Evolutionary conservation across 805 yeast species (phyloP), one percentile per base, ranked within the genome.

Genomic region (Maudiozyma barnettii): DNA sequence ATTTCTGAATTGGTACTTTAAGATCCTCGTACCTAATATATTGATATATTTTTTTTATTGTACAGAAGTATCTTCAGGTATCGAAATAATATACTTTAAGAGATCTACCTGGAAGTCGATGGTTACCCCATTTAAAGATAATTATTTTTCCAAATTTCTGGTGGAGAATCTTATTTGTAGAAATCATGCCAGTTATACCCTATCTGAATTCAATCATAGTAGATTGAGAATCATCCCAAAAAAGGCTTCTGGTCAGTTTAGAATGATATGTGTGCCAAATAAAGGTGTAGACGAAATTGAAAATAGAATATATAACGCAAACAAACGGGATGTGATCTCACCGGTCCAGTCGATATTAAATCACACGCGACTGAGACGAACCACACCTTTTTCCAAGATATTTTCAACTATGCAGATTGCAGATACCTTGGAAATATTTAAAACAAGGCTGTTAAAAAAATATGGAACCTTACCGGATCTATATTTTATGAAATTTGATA

Each of bases 401-500:
- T 53, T 57, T 39, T 75, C 86, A 0, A 64, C 71, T 0, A 53
- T 60, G 19, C 81, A 80, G 37, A 68, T 82, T 10, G 69, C 78
- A 1, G 43, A 50, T 0, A 50, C 56, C 3, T 50, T 83, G 0
- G 49, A 59, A 6, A 35, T 54, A 0, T 84, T 70, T 54, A 75
- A 71, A 45, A 40, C 45, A 1, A 26, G 30, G 0, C 52, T 71
- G 0, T 6, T 56, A 1, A 29, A 45, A 4, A 46, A 51, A 9
- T 45, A 48, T 37, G 49, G 58, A 0, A 38, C 19, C 1, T 14
- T 72, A 4, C 78, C 78, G 0, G 44, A 52, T 1, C 51, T 81
- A 0, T 75, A 69, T 56, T 75, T 75, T 14, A 68, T 84, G 22
- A 86, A 84, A 54, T 84, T 87, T 61, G 98, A 90, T 60, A 78